Percentiles rank a stretch among this genome's conserved stretches.
Conservation (phyloP, 2,329 filamentous ascomycete genomes). For the Penicillium sumatraense region DNA sequence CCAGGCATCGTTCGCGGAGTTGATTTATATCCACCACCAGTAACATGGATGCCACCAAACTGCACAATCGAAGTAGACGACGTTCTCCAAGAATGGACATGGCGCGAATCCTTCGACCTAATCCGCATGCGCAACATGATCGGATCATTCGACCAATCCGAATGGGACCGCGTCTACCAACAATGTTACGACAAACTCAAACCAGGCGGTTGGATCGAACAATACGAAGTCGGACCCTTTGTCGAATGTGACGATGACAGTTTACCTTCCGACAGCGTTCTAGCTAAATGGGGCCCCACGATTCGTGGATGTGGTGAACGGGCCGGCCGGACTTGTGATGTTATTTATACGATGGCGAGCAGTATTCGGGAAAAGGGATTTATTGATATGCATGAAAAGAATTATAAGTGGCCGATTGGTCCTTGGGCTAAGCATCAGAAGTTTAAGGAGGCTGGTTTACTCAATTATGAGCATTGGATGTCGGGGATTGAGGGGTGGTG, state of each 20-base stretch:
- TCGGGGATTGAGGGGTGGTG: constrained; percentile 32
- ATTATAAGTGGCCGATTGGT: constrained; percentile 36
- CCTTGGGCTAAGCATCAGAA: constrained; percentile 34
- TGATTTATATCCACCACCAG: constrained; percentile 31
- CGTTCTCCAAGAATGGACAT: constrained; percentile 28
- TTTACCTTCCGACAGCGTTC: constrained; percentile 18
- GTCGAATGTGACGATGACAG: constrained; percentile 24
- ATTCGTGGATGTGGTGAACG: constrained; percentile 26
- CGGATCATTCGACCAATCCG: constrained; percentile 15
- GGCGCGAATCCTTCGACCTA: constrained; percentile 27
- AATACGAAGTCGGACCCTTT: constrained; percentile 22
- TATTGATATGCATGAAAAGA: constrained; percentile 33
- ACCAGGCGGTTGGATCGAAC: constrained; percentile 28
- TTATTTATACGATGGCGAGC: constrained; percentile 28
- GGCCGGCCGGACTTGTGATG: constrained; percentile 27
- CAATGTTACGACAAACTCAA: constrained; percentile 26
- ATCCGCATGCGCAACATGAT: constrained; percentile 31
- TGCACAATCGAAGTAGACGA: constrained; percentile 33
- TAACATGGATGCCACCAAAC: constrained; percentile 34
- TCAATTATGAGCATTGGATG: constrained; percentile 31
- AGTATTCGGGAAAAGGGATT: constrained; percentile 34
- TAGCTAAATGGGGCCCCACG: constrained; percentile 18
- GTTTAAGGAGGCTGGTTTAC: constrained; percentile 47
- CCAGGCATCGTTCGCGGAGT: constrained; percentile 25
- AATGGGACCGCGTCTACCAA: constrained; percentile 23